Evolutionary conservation across 441 rosid genomes (phyloP).

Genomic region (Hura crepitans): DNA sequence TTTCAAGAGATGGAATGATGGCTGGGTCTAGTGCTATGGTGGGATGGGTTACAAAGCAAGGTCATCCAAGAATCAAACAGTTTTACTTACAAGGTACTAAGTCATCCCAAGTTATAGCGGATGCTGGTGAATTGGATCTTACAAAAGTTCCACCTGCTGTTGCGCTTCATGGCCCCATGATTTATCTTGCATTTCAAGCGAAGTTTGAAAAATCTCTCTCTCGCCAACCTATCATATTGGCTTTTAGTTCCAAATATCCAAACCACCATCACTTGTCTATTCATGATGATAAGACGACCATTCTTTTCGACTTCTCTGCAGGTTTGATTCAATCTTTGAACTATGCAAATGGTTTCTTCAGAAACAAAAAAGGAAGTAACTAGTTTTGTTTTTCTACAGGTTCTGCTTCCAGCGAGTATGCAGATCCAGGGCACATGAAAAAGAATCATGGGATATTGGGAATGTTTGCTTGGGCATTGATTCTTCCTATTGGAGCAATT

Average conservation of each 20-base stretch:
- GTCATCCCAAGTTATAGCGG: slow-evolving; percentile 56
- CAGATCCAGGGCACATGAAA: slow-evolving; percentile 38
- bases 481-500: slow-evolving; percentile 77
- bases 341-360: too few relatives aligned
- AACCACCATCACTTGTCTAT: slow-evolving; percentile 43
- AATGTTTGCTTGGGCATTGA: slow-evolving; percentile 65
- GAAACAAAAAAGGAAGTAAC: too few relatives aligned
- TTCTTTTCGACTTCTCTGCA: slow-evolving; percentile 66
- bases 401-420: slow-evolving; percentile 31
- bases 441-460: slow-evolving; percentile 75
- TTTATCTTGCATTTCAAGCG: slow-evolving; percentile 73
- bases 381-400: slow-evolving; percentile 29
- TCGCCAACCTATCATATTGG: slow-evolving; percentile 62
- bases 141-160: slow-evolving; percentile 67
- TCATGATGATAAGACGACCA: slow-evolving; percentile 68
- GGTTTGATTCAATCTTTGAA: slow-evolving; percentile 38
- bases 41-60: slow-evolving; percentile 80
- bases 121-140: slow-evolving; percentile 74
- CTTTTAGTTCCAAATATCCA: slow-evolving; percentile 61
- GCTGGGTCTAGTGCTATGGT: slow-evolving; percentile 87
- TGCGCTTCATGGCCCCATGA: slow-evolving; percentile 67
- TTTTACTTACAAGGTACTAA: slow-evolving; percentile 64
- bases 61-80: slow-evolving; percentile 69
- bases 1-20: slow-evolving; percentile 85
- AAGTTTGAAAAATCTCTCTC: slow-evolving; percentile 43